A percentile compares a stretch with the other conserved stretches of the same genome.
Evolutionary conservation across 2,329 filamentous ascomycete species (phyloP).

Genomic region (Epichloe sylvatica): DNA sequence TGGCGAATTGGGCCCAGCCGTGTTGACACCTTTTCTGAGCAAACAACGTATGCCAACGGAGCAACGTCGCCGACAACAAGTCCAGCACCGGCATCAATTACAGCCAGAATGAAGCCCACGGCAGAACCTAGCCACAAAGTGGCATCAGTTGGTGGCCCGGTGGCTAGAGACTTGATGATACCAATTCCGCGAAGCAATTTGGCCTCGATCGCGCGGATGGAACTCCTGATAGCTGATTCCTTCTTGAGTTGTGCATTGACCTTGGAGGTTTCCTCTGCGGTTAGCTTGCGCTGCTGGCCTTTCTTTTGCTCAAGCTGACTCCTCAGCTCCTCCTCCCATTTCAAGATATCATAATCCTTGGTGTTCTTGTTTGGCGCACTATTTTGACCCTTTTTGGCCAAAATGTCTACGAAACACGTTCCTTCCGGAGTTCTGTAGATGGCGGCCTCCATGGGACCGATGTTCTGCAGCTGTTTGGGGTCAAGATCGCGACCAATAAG

Average conservation of each 20-base stretch:
- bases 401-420: slow-evolving; percentile 76
- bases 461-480: slow-evolving; percentile 49
- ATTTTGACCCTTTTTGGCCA: slow-evolving; percentile 65
- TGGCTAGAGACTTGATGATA: slow-evolving; percentile 68
- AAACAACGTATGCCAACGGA: slow-evolving; percentile 64
- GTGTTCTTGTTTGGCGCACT: slow-evolving; percentile 69
- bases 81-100: slow-evolving; percentile 67
- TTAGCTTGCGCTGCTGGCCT: slow-evolving; percentile 80
- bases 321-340: slow-evolving; percentile 91
- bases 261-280: slow-evolving; percentile 75
- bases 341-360: slow-evolving; percentile 89
- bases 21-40: slow-evolving; percentile 58
- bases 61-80: slow-evolving; percentile 70
- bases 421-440: slow-evolving; percentile 88
- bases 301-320: slow-evolving; percentile 85
- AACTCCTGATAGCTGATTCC: slow-evolving; percentile 62
- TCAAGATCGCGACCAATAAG: slow-evolving; percentile 65
- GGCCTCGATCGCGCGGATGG: slow-evolving; percentile 55
- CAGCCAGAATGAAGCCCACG: slow-evolving; percentile 56
- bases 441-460: slow-evolving; percentile 79
- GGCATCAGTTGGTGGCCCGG: slow-evolving; percentile 72
- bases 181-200: slow-evolving; percentile 71
- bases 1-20: slow-evolving; percentile 63
- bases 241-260: slow-evolving; percentile 84
- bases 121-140: slow-evolving; percentile 78